Evolutionary conservation across 192 early-diverging fungal genomes (phyloP), one percentile per base, ranked within the genome.

Genomic region (Backusella circina): DNA sequence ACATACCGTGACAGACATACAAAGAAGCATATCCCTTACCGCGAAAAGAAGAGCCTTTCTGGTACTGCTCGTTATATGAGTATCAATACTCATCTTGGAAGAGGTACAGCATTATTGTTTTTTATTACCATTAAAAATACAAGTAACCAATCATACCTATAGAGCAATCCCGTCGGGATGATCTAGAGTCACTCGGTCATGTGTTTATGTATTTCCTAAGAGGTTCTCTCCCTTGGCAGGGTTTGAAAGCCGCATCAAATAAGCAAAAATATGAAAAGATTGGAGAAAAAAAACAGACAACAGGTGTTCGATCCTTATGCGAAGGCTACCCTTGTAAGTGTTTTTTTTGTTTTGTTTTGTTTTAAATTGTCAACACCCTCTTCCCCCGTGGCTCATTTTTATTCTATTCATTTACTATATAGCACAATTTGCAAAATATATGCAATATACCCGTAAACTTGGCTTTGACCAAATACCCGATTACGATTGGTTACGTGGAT

Each of bases 191-290:
- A 35, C 91, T 99, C 67, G 97, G 97, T 57, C 97, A 99, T 80
- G 97, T 99, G 10, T 96, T 99, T 76, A 94, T 99, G 90, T 99
- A 99, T 86, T 97, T 99, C 82, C 84, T 99, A 82, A 89, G 95
- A 71, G 95, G 96, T 9, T 89, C 88, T 16, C 86, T 99, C 47
- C 97, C 97, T 26, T 99, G 97, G 97, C 97, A 99, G 83, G 96
- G 97, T 12, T 83, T 99, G 33, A 97, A 97, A 86, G 97, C 97
- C 5, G 93, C 91, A 30, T 96, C 93, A 73, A 97, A 99, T 89
- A 96, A 97, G 80, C 95, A 99, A 91, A 99, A 99, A 80, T 97
- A 97, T 84, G 96, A 99, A 83, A 95, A 96, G 82, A 99, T 99
- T 85, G 97, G 96, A 41, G 96, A 97, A 80, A 95, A 95, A 85